Percentiles rank a stretch among this genome's conserved stretches.
Conservation (phyloP, 495 filamentous ascomycete genomes). For the Haplographium delicatum region DNA sequence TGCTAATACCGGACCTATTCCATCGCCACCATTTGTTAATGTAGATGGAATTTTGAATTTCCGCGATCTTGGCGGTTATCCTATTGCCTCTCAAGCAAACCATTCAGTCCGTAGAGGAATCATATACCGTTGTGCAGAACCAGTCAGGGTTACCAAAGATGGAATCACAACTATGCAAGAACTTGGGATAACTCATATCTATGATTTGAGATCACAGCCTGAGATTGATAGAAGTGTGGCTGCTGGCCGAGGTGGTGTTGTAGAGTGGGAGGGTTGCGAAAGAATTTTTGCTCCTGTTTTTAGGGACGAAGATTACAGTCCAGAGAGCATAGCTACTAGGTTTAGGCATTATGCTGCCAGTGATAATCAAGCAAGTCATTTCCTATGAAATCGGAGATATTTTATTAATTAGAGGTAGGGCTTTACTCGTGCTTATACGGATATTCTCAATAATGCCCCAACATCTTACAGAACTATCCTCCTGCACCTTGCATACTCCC, state of each 20-base stretch:
- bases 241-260: conserved; percentile 23
- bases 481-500: conserved; percentile 21
- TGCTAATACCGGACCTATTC: background rate
- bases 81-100: conserved; percentile 24
- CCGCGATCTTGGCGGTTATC: conserved; percentile 53
- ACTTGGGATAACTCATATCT: conserved; percentile 56
- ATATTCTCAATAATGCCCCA: conserved; percentile 23
- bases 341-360: conserved; percentile 39
- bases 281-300: conserved; percentile 56
- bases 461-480: conserved; percentile 24
- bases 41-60: conserved; percentile 53
- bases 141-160: conserved; percentile 41
- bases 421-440: conserved; percentile 23
- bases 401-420: conserved; percentile 16
- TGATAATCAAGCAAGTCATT: conserved; percentile 37
- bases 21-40: conserved; percentile 42
- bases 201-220: conserved; percentile 56
- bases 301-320: conserved; percentile 48
- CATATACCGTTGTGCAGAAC: conserved; percentile 55
- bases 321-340: conserved; percentile 43
- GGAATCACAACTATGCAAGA: conserved; percentile 44
- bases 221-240: conserved; percentile 39
- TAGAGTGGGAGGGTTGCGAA: conserved; percentile 44
- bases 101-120: conserved; percentile 38
- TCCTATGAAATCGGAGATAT: background rate